Base-by-base conservation (phyloP, 768 basidiomycete species). In the Hemileccinum impolitum region DNA sequence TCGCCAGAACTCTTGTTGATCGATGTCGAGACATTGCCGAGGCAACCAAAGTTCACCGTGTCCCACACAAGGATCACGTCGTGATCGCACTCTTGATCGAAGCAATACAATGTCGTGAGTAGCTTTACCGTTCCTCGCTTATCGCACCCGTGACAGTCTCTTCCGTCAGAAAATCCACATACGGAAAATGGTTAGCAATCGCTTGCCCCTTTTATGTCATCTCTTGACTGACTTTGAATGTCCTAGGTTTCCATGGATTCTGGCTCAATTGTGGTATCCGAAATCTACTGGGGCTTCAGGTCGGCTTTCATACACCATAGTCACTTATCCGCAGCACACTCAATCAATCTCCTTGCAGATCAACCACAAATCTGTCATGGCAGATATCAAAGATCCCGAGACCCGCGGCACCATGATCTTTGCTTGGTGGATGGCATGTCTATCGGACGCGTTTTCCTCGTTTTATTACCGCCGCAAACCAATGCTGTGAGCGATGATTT, bases 371-470 rank as follows among this genome's bases (percentile, higher is more conserved):
- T 81, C 87, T 4, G 84, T 84, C 32, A 82, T 87, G 72, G 75
- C 79, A 10, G 80, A 75, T 50, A 87, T 90, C 55, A 76, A 80
- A 53, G 87, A 90, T 62, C 75, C 80, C 35, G 89, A 90, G 59
- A 81, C 75, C 43, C 81, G 85, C 45, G 85, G 87, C 21, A 90
- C 86, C 6, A 88, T 92, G 84, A 86, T 89, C 44, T 93, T 91
- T 61, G 86, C 91, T 1, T 94, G 92, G 87, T 94, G 93, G 91
- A 87, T 93, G 81, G 85, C 91, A 8, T 89, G 86, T 66, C 73
- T 93, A 39, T 76, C 80, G 30, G 94, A 96, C 60, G 89, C 90
- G 7, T 91, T 87, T 69, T 81, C 82, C 23, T 80, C 90, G 26
- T 82, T 83, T 28, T 93, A 91, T 67, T 90, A 92, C 70, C 81